Evolutionary conservation across 768 basidiomycete genomes (phyloP), one percentile per base, ranked within the genome.

Genomic region (Boletus reticuloceps): DNA sequence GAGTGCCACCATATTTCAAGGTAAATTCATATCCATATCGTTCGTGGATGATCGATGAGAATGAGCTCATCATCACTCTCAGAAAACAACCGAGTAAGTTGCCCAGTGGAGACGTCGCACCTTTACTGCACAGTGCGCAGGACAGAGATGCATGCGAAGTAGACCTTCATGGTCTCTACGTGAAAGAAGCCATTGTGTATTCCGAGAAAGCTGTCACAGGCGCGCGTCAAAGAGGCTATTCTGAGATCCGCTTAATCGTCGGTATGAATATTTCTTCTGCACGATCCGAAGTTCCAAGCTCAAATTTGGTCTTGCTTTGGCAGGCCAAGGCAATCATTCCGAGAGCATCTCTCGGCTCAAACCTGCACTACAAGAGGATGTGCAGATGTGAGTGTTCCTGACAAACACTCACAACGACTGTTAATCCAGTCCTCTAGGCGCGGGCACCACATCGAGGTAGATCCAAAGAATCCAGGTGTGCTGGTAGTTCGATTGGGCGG

Each of bases 81-180:
- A 91, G 89, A 87, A 70, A 93, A 91, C 65, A 93, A 95, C 74
- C 80, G 74, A 71, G 88, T 85, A 56, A 43, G 50, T n/a, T 14
- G 38, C n/a, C n/a, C n/a, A 7, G 14, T 9, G 8, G 38, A 14
- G 4, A 36, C 34, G 5, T 14, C 34, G 34, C 34, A 36, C 34
- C 14, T 22, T 45, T 50, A 49, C 36, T 55, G 36, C 41, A 64
- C 3, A 17, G 4, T 20, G 49, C 53, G 29, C 61, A 86, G 82
- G 82, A 87, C 58, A 86, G 82, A 43, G 69, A 78, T 51, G 76
- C 79, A 3, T 85, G 84, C 3, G 86, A 93, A 69, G 76, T 97
- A 45, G 96, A 98, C 72, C 75, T 98, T 41, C 95, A 98, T 68
- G 93, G 93, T 9, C 77, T 98, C 5, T 95, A 88, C 69, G 94